Conservation (phyloP, 2,329 filamentous ascomycete genomes). For the Pyricularia sp. region DNA sequence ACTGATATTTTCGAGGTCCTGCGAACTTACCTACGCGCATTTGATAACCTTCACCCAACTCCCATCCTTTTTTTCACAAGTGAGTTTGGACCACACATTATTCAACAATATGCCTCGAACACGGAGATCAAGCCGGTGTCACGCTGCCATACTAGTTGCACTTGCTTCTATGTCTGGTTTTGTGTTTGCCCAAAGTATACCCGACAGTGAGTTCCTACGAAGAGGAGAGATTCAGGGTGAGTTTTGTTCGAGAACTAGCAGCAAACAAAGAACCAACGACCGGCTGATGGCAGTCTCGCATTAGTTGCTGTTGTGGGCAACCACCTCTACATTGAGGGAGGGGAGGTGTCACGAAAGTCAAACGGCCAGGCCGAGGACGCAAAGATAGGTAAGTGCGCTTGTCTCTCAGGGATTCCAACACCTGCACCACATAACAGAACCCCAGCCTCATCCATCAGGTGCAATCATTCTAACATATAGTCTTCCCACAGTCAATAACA, state of each 20-base stretch:
- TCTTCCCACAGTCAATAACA: not conserved
- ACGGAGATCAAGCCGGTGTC: not conserved
- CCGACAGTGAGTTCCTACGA: not conserved
- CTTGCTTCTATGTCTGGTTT: not conserved
- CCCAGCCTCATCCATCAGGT: not conserved
- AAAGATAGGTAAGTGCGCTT: not conserved
- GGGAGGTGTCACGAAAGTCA: not conserved
- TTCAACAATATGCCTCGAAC: not conserved
- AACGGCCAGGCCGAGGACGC: not conserved
- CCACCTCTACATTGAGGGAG: slow-evolving; percentile 5
- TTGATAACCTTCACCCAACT: not conserved
- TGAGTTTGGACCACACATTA: not conserved
- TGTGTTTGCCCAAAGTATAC: not conserved
- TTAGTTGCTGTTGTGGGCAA: slow-evolving; percentile 1
- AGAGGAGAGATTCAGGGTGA: not conserved
- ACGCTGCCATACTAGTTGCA: not conserved
- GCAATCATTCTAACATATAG: no score
- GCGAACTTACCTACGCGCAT: not conserved
- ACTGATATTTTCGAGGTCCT: no score
- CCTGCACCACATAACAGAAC: not conserved
- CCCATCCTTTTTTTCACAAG: not conserved
- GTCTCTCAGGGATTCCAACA: no score
- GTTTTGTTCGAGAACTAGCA: not conserved
- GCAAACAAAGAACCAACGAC: not conserved
- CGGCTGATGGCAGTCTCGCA: not conserved